Evolutionary conservation across 2,329 filamentous ascomycete genomes (phyloP).

Genomic region (Sporothrix pallida): DNA sequence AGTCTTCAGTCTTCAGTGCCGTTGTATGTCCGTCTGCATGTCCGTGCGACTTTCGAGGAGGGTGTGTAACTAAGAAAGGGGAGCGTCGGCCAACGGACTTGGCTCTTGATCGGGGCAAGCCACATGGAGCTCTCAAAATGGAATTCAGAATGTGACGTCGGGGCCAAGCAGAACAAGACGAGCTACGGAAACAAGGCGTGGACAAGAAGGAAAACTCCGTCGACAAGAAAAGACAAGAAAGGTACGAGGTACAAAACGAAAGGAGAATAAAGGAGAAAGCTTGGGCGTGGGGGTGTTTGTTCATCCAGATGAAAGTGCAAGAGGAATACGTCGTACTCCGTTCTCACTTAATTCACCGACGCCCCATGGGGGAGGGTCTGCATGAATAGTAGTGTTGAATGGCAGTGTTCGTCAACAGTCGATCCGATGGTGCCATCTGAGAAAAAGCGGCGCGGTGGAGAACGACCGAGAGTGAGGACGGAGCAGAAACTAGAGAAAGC

Average conservation of each 20-base stretch:
- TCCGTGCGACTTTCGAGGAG: background rate
- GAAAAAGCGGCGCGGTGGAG: no score
- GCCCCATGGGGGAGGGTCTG: constrained; percentile 25
- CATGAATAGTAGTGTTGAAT: background rate
- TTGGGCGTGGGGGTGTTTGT: constrained; percentile 11
- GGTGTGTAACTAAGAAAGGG: background rate
- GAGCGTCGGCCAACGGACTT: background rate
- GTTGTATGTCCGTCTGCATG: background rate
- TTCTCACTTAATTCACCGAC: background rate
- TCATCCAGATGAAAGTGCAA: background rate
- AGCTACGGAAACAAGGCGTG: background rate
- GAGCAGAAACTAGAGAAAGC: background rate
- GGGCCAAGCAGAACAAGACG: background rate
- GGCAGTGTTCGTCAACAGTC: constrained; percentile 27
- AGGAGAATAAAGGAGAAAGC: background rate
- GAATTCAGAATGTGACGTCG: background rate
- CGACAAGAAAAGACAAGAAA: no score
- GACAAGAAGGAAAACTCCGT: background rate
- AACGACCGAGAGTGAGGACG: background rate
- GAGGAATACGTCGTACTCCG: background rate
- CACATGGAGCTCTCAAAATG: background rate
- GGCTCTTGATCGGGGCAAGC: constrained; percentile 16
- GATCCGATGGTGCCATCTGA: constrained; percentile 30
- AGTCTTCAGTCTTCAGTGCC: background rate
- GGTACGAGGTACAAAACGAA: no score